Conservation (phyloP, 2,329 filamentous ascomycete species). For the Microdochium trichocladiopsis region DNA sequence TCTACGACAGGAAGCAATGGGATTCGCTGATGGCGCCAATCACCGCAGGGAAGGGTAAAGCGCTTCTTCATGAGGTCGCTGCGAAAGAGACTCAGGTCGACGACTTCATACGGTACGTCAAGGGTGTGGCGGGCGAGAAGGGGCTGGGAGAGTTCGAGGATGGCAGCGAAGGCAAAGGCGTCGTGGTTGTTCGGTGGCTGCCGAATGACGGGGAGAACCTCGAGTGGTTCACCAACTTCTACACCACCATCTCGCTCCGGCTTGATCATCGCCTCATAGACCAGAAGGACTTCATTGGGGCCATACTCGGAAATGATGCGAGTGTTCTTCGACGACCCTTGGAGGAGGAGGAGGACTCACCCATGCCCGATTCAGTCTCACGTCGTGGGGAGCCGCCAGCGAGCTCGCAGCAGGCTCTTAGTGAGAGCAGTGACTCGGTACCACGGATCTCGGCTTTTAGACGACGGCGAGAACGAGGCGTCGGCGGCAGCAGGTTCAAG, state of each 20-base stretch:
- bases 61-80: conserved; percentile 56
- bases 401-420: background rate
- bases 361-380: conserved; percentile 18
- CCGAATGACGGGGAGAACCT: conserved; percentile 45
- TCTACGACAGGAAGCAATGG: conserved; percentile 70
- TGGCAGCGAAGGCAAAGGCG: conserved; percentile 58
- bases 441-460: conserved; percentile 9
- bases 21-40: conserved; percentile 69
- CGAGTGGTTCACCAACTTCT: conserved; percentile 65
- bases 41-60: conserved; percentile 76
- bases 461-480: conserved; percentile 28
- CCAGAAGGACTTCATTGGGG: conserved; percentile 87
- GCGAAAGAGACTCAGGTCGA: conserved; percentile 59
- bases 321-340: conserved; percentile 63
- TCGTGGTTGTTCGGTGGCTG: conserved; percentile 71
- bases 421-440: conserved; percentile 3
- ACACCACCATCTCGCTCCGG: conserved; percentile 60
- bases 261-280: conserved; percentile 79
- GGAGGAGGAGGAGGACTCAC: conserved; percentile 32
- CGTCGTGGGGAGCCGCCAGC: conserved; percentile 9
- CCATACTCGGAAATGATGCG: conserved; percentile 76
- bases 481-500: conserved; percentile 56
- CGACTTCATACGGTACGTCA: conserved; percentile 74
- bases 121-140: conserved; percentile 67
- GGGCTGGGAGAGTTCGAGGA: conserved; percentile 57